Base-by-base conservation (phyloP, 2,329 filamentous ascomycete species). In the Hysterium pulicare region DNA sequence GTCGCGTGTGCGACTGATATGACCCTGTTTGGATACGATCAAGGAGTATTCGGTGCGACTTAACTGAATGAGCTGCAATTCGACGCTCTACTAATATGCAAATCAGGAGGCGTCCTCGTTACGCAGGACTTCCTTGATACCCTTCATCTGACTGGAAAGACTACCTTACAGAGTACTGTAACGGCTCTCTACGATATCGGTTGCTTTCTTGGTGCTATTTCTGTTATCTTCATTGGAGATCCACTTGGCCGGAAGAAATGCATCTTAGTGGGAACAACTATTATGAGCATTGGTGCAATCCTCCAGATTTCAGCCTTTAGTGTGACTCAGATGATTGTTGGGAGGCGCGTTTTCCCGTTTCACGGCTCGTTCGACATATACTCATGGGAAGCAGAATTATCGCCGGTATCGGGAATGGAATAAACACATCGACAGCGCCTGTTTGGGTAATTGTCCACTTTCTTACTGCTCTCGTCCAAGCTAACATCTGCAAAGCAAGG, bases 141-240 rank as follows among this genome's bases (percentile, higher is more conserved):
- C 1, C 70, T 75, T 31, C 54, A 72, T 40, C 67, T 78, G 2
- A 61, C 57, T 22, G 70, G 70, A 3, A 63, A 63, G 23, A 68
- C 59, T 49, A 69, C 61, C 39, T 61, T 60, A 40, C 48, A 71
- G 48, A 55, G 64, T n/a, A 78, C 75, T 0, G 74, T 79, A 9
- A 78, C 75, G 1, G 77, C 77, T 2, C 74, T 80, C 41, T 81
- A 81, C 56, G 76, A 81, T 48, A 68, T 82, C 23, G 78, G 78
- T 7, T 82, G 78, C 54, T 81, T 82, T 57, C 62, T 81, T 33
- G 80, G 79, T 13, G 78, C 71, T 2, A 62, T 78, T 22, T 51
- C 71, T 2, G 69, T 72, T n/a, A 71, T 76, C 40, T 55, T 65
- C 11, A 54, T 73, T 20, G 75, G 75, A 16, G 75, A 78, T 32